Evolutionary conservation across 1,284 basidiomycete genomes (phyloP).

Genomic region (Apiotrichum siamense): DNA sequence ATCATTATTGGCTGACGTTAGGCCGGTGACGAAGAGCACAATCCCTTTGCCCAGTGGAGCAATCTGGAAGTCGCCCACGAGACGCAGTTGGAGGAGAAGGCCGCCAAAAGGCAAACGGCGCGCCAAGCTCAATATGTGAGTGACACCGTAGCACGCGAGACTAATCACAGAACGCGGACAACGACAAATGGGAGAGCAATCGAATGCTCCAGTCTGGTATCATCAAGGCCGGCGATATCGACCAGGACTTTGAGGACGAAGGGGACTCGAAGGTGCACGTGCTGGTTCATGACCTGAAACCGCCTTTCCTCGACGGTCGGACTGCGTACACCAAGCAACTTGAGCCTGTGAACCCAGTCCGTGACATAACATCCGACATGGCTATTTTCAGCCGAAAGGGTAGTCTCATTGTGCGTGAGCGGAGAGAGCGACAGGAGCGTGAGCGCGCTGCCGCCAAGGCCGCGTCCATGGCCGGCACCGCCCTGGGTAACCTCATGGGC

Average conservation of each 20-base stretch:
- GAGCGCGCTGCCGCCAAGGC: conserved; percentile 91
- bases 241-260: conserved; percentile 85
- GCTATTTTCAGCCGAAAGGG: conserved; percentile 95
- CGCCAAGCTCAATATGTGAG: conserved; percentile 87
- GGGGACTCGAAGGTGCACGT: conserved; percentile 94
- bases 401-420: conserved; percentile 84
- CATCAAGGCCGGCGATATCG: conserved; percentile 74
- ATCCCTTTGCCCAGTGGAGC: conserved; percentile 87
- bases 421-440: conserved; percentile 89
- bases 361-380: conserved; percentile 89
- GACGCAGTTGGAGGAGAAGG: conserved; percentile 71
- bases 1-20: conserved; percentile 18
- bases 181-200: conserved; percentile 97
- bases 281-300: conserved; percentile 93
- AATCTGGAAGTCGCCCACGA: conserved; percentile 67
- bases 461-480: conserved; percentile 83
- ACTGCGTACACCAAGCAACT: conserved; percentile 95
- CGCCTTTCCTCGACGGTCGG: conserved; percentile 94
- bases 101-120: conserved; percentile 80
- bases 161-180: conserved; percentile 75
- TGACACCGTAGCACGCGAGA: conserved; percentile 11
- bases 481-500: conserved; percentile 94
- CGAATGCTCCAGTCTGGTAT: conserved; percentile 94
- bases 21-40: conserved; percentile 79
- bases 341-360: conserved; percentile 93